These are phyloP conservation scores for Symbiodinium natans DNA, from an alignment of 73 alveolate genomes.

Conservation along the genomic window DNA sequence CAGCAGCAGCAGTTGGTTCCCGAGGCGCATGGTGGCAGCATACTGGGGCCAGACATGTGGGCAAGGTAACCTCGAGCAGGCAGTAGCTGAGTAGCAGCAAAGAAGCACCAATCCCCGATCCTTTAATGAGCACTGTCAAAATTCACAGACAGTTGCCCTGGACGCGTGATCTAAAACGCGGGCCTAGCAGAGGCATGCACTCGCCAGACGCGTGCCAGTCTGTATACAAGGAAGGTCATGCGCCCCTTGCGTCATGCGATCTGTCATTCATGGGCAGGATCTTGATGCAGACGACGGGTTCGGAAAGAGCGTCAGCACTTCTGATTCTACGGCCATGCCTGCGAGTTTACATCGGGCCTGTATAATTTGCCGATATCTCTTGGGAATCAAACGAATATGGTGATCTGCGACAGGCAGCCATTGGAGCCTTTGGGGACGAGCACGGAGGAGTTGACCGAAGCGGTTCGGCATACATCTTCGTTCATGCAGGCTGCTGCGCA, in stretches of 20 bases:
- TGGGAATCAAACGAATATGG: too few species aligned
- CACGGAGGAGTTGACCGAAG: conserved; percentile 85
- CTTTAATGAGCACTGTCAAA: too few species aligned
- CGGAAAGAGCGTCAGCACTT: conserved; percentile 71
- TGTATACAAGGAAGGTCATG: too few species aligned
- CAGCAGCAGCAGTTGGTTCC: not conserved
- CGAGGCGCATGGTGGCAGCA: not conserved
- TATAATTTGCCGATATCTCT: too few species aligned
- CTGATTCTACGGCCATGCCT: not conserved
- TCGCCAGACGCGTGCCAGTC: too few species aligned
- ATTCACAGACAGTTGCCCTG: too few species aligned
- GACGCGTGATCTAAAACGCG: too few species aligned
- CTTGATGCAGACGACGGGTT: conserved; percentile 85
- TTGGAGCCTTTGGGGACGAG: conserved; percentile 83
- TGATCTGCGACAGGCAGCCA: conserved; percentile 79
- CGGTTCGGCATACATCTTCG: conserved; percentile 89
- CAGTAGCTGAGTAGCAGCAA: too few species aligned
- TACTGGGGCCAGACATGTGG: not conserved
- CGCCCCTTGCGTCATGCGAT: not conserved
- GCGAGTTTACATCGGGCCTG: not conserved
- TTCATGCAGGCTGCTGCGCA: conserved; percentile 30
- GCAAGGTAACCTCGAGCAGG: not conserved
- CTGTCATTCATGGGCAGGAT: conserved; percentile 14
- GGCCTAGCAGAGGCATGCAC: too few species aligned
- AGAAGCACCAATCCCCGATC: too few species aligned